These are phyloP conservation scores for Schwanniomyces yamadae DNA, from an alignment of 805 yeast genomes.

Conservation along the genomic window DNA sequence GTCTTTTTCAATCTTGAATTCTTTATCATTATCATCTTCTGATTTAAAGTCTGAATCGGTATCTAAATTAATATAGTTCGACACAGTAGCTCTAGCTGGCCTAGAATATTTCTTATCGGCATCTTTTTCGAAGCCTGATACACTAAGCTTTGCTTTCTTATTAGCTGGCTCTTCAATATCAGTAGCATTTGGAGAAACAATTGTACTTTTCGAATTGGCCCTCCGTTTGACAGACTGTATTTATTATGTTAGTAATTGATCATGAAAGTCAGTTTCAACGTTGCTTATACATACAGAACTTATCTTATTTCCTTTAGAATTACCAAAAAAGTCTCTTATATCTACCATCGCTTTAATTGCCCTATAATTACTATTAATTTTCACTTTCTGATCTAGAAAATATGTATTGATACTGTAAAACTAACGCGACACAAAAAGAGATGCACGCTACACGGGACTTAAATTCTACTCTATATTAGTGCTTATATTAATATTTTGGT, in stretches of 20 bases:
- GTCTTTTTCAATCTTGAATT: slow-evolving; percentile 21
- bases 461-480: not conserved
- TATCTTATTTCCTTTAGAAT: slow-evolving; percentile 3
- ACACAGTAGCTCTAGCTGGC: not conserved
- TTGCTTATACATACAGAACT: slow-evolving; percentile 4
- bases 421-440: not conserved
- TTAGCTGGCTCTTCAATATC: slow-evolving; percentile 2
- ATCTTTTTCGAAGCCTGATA: not conserved
- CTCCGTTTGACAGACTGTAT: not conserved
- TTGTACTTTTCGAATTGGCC: not conserved
- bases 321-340: slow-evolving; percentile 12
- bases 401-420: not conserved
- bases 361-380: not conserved
- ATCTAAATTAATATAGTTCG: slow-evolving; percentile 4
- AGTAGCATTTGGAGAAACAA: slow-evolving; percentile 1
- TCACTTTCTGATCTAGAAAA: too few species aligned
- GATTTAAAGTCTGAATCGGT: not conserved
- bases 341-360: slow-evolving; percentile 9
- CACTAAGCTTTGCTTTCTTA: not conserved
- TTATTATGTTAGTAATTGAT: not conserved
- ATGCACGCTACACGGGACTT: not conserved
- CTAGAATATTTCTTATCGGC: not conserved
- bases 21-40: slow-evolving; percentile 23
- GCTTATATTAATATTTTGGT: too few species aligned
- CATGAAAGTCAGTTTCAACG: not conserved